Evolutionary conservation across 352 stramenopile genomes (phyloP).

Genomic region (Globisporangium camurandrum): DNA sequence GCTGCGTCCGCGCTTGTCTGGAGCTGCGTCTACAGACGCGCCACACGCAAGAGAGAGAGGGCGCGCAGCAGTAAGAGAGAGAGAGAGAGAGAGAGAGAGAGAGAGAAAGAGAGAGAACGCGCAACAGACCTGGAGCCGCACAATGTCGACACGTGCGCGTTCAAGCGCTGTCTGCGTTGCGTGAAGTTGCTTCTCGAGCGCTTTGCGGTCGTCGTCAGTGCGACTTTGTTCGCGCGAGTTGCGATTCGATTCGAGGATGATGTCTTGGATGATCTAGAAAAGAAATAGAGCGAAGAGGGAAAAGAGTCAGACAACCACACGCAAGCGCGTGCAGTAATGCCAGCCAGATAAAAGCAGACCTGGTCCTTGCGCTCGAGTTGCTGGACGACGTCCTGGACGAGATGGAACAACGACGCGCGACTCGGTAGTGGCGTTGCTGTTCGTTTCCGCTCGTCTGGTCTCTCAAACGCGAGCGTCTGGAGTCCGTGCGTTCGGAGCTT

Average conservation of each 20-base stretch:
- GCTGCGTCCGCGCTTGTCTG: constrained; percentile 36
- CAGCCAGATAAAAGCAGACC: too few relatives aligned
- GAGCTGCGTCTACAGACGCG: constrained; percentile 27
- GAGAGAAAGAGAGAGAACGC: too few relatives aligned
- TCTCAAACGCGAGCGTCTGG: constrained; percentile 30
- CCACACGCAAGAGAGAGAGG: too few relatives aligned
- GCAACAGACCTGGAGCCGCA: constrained; percentile 40
- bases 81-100: too few relatives aligned
- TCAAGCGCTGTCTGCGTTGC: constrained; percentile 33
- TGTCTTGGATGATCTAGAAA: constrained; percentile 57
- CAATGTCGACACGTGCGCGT: constrained; percentile 42
- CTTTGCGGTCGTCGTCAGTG: constrained; percentile 32
- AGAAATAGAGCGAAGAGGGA: neutral
- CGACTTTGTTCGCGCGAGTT: constrained; percentile 44
- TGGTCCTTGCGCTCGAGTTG: constrained; percentile 65
- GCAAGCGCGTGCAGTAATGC: too few relatives aligned
- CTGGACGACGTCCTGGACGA: constrained; percentile 55
- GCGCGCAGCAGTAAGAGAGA: too few relatives aligned
- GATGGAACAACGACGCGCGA: constrained; percentile 35
- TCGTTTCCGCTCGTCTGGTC: constrained; percentile 7
- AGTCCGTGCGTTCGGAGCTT: constrained; percentile 53
- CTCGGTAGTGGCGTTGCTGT: constrained; percentile 22
- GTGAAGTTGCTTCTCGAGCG: constrained; percentile 44
- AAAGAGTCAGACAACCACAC: too few relatives aligned
- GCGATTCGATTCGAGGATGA: constrained; percentile 61